A percentile compares a stretch with the other conserved stretches of the same genome.
These are phyloP conservation scores for Coemansia sp. DNA, from an alignment of 192 early-diverging fungal genomes.

Conservation along the genomic window DNA sequence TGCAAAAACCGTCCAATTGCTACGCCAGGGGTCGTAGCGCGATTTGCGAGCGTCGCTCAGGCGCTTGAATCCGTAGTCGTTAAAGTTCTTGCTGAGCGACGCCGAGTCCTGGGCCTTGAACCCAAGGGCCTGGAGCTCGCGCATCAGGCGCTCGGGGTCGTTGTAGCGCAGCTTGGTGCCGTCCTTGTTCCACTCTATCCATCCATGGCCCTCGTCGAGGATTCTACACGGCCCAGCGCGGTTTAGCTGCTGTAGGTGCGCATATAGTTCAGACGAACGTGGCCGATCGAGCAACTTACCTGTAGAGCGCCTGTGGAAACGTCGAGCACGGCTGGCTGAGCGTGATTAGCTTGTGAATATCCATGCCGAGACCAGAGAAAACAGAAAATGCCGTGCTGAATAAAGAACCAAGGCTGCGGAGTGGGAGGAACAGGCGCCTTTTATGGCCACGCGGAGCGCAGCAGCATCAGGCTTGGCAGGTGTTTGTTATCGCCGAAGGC, in stretches of 20 bases:
- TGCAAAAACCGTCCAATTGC: constrained; percentile 40
- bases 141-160: constrained; percentile 44
- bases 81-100: constrained; percentile 50
- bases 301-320: constrained; percentile 47
- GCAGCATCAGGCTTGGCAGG: constrained; percentile 13
- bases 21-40: constrained; percentile 37
- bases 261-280: no score
- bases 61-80: constrained; percentile 46
- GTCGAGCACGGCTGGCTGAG: constrained; percentile 37
- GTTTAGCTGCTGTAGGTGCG: neutral
- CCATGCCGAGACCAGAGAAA: constrained; percentile 15
- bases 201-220: constrained; percentile 31
- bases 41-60: constrained; percentile 49
- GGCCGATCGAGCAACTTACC: no score
- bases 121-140: constrained; percentile 44
- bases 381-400: neutral
- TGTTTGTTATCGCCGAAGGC: constrained; percentile 22
- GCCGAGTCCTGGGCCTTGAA: constrained; percentile 51
- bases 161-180: constrained; percentile 46
- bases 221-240: constrained; percentile 7
- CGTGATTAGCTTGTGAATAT: constrained; percentile 42
- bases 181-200: constrained; percentile 48
- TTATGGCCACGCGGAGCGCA: neutral
- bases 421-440: neutral
- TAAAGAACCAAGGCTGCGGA: constrained; percentile 1